phyloP scores from a whole-genome alignment of 441 rosid species.

The Francoa sonchifolia region DNA sequence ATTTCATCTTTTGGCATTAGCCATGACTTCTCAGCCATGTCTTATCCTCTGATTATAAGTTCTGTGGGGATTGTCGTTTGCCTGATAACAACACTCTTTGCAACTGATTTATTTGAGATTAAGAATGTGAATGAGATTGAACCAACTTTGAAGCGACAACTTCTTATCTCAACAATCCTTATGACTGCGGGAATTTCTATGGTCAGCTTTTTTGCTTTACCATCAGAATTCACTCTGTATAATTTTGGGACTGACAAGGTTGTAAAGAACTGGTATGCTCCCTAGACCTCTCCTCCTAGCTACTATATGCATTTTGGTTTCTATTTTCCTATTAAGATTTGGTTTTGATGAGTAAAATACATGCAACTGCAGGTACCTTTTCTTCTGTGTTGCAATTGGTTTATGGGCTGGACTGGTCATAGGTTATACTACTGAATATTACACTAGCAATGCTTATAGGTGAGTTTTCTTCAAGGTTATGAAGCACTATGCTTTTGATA shows the following conservation, averaged over 20 bases:
- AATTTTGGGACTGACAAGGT: slow-evolving; percentile 35
- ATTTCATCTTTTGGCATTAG: slow-evolving; percentile 43
- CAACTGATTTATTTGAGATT: slow-evolving; percentile 44
- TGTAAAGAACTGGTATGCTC: slow-evolving; percentile 44
- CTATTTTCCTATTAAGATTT: background rate
- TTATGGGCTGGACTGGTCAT: slow-evolving; percentile 44
- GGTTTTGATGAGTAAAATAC: background rate
- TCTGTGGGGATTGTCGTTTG: slow-evolving; percentile 50
- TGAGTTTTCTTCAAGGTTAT: slow-evolving; percentile 11
- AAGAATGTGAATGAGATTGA: slow-evolving; percentile 40
- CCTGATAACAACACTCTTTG: slow-evolving; percentile 51
- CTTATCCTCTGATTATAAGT: slow-evolving; percentile 42
- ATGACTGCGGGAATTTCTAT: slow-evolving; percentile 48
- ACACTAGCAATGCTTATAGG: slow-evolving; percentile 44
- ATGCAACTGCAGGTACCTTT: slow-evolving; percentile 24
- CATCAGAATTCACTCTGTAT: slow-evolving; percentile 46
- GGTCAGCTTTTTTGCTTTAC: slow-evolving; percentile 39
- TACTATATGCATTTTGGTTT: background rate
- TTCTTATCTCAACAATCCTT: slow-evolving; percentile 45
- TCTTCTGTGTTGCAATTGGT: slow-evolving; percentile 33
- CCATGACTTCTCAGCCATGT: slow-evolving; percentile 48
- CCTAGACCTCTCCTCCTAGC: background rate
- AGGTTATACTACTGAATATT: slow-evolving; percentile 34
- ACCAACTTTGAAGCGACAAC: slow-evolving; percentile 48
- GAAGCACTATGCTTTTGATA: too few species aligned